Percentiles rank a stretch among this genome's conserved stretches.
These are phyloP conservation scores for Solanum phureja DNA, from an alignment of 257 asterid genomes.

Conservation along the genomic window DNA sequence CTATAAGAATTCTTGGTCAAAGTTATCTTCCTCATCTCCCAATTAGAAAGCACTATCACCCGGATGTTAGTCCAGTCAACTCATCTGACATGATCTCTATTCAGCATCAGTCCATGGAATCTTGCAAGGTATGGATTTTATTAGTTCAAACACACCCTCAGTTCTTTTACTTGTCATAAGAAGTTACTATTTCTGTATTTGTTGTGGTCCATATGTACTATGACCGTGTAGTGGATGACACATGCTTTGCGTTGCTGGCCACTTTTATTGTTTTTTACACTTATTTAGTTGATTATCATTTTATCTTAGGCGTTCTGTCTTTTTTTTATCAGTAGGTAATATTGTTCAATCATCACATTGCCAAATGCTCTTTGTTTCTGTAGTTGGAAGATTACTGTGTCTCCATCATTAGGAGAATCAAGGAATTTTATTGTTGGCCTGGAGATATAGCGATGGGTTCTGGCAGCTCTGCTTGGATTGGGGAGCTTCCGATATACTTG, in stretches of 20 bases:
- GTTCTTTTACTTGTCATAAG: background rate
- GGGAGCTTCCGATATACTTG: constrained; percentile 53
- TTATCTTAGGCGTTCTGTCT: background rate
- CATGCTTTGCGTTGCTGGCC: background rate
- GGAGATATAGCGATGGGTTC: constrained; percentile 45
- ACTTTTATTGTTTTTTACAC: background rate
- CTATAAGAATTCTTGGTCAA: constrained; percentile 41
- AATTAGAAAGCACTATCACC: constrained; percentile 22
- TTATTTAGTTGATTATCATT: background rate
- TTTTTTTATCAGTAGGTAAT: background rate
- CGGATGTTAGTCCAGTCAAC: constrained; percentile 17
- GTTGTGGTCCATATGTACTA: background rate
- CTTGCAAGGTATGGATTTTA: constrained; percentile 38
- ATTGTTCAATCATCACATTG: background rate
- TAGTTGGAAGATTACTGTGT: constrained; percentile 55
- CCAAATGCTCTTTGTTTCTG: constrained; percentile 2
- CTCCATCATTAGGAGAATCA: constrained; percentile 44
- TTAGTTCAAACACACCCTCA: background rate
- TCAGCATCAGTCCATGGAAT: constrained; percentile 30
- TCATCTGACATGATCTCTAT: constrained; percentile 19
- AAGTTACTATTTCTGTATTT: background rate
- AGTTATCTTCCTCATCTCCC: constrained; percentile 36
- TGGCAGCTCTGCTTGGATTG: constrained; percentile 43
- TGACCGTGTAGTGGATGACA: background rate
- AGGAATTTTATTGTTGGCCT: constrained; percentile 59